Percentiles rank a stretch among this genome's conserved stretches.
Evolutionary conservation across 768 basidiomycete genomes (phyloP).

Genomic region (Suillus placidus): DNA sequence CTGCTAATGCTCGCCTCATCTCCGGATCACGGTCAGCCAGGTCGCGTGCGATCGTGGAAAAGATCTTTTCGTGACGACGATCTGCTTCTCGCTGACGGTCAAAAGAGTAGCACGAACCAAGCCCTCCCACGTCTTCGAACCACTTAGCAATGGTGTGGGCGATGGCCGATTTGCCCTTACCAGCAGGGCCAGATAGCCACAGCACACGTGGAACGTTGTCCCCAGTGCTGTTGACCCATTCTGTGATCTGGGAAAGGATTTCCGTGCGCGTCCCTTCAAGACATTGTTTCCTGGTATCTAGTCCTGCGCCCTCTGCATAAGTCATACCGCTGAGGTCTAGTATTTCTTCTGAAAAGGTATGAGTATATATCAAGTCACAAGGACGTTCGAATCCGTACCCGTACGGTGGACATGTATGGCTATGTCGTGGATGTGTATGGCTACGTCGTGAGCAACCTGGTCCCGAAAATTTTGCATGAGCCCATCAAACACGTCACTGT

Average conservation of each 20-base stretch:
- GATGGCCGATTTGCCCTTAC: too few species aligned
- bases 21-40: slow-evolving; percentile 11
- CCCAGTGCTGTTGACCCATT: too few species aligned
- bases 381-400: background rate
- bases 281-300: too few species aligned
- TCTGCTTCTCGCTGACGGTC: slow-evolving; percentile 9
- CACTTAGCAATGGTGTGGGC: too few species aligned
- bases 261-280: too few species aligned
- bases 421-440: too few species aligned
- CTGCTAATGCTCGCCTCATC: background rate
- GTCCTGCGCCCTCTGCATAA: too few species aligned
- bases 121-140: too few species aligned
- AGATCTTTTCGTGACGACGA: slow-evolving; percentile 12
- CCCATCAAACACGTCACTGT: background rate
- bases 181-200: too few species aligned
- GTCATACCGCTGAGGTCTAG: background rate
- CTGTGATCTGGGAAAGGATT: too few species aligned
- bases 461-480: slow-evolving; percentile 8
- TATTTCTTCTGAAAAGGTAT: background rate
- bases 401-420: background rate
- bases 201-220: slow-evolving; percentile 17
- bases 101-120: too few species aligned
- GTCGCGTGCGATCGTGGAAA: slow-evolving; percentile 25
- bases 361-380: background rate
- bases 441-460: too few species aligned